Conservation (phyloP, 345 rosid genomes). For the Alliaria petiolata region DNA sequence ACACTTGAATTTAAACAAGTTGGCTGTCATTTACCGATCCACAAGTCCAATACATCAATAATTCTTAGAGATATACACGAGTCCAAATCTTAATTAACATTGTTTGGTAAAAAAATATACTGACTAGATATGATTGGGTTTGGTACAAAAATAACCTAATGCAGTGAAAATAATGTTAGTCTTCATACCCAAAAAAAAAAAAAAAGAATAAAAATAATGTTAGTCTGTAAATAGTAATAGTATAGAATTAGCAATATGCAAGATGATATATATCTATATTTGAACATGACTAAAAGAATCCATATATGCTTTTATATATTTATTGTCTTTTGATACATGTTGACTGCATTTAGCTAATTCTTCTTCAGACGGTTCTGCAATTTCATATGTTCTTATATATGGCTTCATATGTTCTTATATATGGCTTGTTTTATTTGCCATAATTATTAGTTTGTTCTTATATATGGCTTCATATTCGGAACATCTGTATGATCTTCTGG, state of each 20-base stretch:
- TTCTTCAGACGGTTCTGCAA: not conserved
- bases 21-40: not conserved
- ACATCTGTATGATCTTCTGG: too few relatives aligned
- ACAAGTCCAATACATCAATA: not conserved
- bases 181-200: too few relatives aligned
- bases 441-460: not conserved
- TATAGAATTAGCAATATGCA: not conserved
- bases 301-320: not conserved
- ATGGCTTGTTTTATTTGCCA: not conserved
- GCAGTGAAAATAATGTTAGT: too few relatives aligned
- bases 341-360: not conserved
- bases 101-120: not conserved
- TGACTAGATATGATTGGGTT: not conserved
- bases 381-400: not conserved
- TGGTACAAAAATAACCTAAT: not conserved
- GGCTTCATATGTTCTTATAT: too few relatives aligned
- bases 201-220: too few relatives aligned
- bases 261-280: not conserved
- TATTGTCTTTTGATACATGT: not conserved
- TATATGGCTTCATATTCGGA: not conserved
- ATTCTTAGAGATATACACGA: not conserved
- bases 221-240: not conserved
- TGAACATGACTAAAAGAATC: not conserved
- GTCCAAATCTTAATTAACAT: not conserved
- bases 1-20: not conserved